Evolutionary conservation across 2,329 filamentous ascomycete genomes (phyloP), one percentile per base, ranked within the genome.

Genomic region (Escovopsis sp.): DNA sequence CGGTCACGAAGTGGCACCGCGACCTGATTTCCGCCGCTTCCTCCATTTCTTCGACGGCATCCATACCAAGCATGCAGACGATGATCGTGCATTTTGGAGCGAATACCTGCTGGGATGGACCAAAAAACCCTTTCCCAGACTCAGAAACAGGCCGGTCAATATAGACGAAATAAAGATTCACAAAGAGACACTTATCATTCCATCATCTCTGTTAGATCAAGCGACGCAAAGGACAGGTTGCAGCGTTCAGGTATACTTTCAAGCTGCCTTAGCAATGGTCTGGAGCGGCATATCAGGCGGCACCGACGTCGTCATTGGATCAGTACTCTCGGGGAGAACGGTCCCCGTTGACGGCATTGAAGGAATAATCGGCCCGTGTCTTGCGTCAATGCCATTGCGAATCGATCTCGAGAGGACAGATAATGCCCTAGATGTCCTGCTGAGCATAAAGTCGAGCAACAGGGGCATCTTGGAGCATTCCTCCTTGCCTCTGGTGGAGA

Each of bases 281-380:
- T 70, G 87, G 52, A 63, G 68, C 13, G 64, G 67, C 0, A 73
- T 90, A 39, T 52, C 71, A 3, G 82, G 79, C 3, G 62, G 59
- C 1, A 51, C 64, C 0, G 83, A 94, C 49, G 60, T 87, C 2
- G 62, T 76, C 1, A 70, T 93, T 27, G 87, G 87, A 1, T 79
- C 75, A 2, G 82, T 94, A 4, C 80, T 81, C 11, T 93, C 86
- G 9, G 86, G 86, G 2, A 69, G 87, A 36, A 84, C 79, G 2
- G 54, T 86, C n/a, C 71, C 82, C 0, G 52, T 94, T 3, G 50
- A 65, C 4, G 71, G 67, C 0, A 72, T 93, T 25, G 84, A 93
- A 42, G 61, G 70, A 2, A 69, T 87, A 4, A 62, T 88, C 37
- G 87, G 87, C 0, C 87, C 87, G 9, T 90, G 81, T 46, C 75